A percentile compares a stretch with the other conserved stretches of the same genome.
phyloP scores from a whole-genome alignment of 2,329 filamentous ascomycete genomes.

The Monosporascus sp. region DNA sequence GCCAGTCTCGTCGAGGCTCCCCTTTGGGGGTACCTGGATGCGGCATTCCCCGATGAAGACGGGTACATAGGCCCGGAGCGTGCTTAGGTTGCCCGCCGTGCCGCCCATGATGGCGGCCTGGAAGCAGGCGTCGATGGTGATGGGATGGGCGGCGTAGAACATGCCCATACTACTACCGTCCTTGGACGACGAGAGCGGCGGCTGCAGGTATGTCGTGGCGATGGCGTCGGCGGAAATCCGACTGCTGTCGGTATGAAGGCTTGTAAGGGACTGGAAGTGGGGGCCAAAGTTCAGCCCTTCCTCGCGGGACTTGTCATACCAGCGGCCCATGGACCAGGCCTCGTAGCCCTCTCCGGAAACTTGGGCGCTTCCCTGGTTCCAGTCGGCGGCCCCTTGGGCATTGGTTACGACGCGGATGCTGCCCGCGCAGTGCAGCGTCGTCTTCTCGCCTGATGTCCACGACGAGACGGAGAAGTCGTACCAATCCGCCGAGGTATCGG shows the following conservation, averaged over 20 bases:
- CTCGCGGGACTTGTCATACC: conserved; percentile 10
- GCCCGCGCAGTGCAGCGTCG: conserved; percentile 11
- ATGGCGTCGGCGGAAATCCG: neutral
- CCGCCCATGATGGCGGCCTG: conserved; percentile 12
- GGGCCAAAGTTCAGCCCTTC: conserved; percentile 6
- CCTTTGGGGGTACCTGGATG: neutral
- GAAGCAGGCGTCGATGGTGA: conserved; percentile 16
- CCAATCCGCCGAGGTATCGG: conserved; percentile 4
- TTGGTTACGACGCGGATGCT: conserved; percentile 4
- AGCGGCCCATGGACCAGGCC: neutral
- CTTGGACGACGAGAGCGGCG: too few species aligned
- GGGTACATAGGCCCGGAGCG: neutral
- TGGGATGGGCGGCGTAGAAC: conserved; percentile 16
- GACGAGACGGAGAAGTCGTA: conserved; percentile 15
- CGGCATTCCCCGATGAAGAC: neutral
- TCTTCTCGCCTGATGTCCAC: conserved; percentile 1
- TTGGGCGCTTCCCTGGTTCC: too few species aligned
- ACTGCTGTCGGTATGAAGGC: conserved; percentile 1
- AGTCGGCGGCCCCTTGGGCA: too few species aligned
- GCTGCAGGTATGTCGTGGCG: too few species aligned
- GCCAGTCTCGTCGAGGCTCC: neutral
- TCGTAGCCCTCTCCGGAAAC: too few species aligned
- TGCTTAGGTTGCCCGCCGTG: neutral
- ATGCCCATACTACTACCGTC: too few species aligned
- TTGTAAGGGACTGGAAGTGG: conserved; percentile 5